Percentiles rank a stretch among this genome's conserved stretches.
Evolutionary conservation across 208 protist genomes (phyloP).

Genomic region (Leishmania turanica): DNA sequence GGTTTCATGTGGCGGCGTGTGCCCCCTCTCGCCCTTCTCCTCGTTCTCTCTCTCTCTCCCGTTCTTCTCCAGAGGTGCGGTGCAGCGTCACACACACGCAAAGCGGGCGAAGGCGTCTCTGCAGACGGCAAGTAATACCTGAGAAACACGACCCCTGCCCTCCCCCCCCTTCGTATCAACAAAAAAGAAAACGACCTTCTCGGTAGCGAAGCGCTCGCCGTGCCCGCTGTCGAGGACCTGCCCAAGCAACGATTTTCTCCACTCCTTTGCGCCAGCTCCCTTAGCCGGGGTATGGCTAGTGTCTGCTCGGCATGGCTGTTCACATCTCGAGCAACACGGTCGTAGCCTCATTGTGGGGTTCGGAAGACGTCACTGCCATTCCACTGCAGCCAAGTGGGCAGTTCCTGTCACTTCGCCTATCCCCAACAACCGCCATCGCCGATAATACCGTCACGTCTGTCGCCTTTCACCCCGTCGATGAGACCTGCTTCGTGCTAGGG

Average conservation of each 20-base stretch:
- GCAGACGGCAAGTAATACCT: too few relatives aligned
- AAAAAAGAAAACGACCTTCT: neutral
- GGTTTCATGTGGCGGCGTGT: neutral
- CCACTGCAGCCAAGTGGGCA: conserved; percentile 10
- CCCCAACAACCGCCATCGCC: neutral
- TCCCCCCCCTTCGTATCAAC: neutral
- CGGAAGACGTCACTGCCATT: neutral
- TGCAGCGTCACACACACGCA: neutral
- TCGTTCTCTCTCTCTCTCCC: neutral
- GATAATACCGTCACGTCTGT: conserved; percentile 22
- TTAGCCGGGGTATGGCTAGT: neutral
- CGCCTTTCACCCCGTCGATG: conserved; percentile 35
- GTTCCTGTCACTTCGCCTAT: conserved; percentile 19
- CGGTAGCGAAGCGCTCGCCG: neutral
- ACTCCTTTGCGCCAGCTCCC: neutral
- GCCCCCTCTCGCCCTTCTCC: neutral
- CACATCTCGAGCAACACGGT: conserved; percentile 21
- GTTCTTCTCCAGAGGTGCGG: neutral
- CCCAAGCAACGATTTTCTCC: neutral
- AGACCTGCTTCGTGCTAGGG: conserved; percentile 38
- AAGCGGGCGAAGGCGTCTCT: too few relatives aligned
- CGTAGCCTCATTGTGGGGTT: conserved; percentile 18
- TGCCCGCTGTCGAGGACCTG: neutral
- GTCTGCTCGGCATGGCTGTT: conserved; percentile 19
- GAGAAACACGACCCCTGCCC: too few relatives aligned